A percentile compares a stretch with the other conserved stretches of the same genome.
phyloP scores from a whole-genome alignment of 1,284 basidiomycete species.

The Phylloporus sp. region DNA sequence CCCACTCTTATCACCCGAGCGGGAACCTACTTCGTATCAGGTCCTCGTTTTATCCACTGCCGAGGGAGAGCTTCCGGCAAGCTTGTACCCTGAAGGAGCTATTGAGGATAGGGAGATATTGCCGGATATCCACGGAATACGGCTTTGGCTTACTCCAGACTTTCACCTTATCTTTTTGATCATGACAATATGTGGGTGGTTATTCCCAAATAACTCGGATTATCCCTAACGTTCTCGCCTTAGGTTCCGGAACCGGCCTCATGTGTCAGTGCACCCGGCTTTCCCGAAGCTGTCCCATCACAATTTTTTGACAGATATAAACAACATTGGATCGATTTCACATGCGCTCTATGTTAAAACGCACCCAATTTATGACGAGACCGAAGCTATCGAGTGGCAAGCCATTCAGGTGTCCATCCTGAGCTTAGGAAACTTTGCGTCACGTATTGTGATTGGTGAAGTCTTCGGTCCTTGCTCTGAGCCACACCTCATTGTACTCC shows the following conservation, averaged over 20 bases:
- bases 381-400: slow-evolving; percentile 78
- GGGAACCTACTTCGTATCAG: slow-evolving; percentile 14
- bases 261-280: slow-evolving; percentile 69
- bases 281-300: not conserved
- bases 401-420: slow-evolving; percentile 87
- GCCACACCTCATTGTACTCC: not conserved
- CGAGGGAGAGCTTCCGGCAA: slow-evolving; percentile 14
- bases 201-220: not conserved
- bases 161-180: slow-evolving; percentile 81
- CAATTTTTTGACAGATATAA: slow-evolving; percentile 69
- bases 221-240: slow-evolving; percentile 6
- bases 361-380: slow-evolving; percentile 68
- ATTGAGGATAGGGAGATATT: slow-evolving; percentile 25
- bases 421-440: slow-evolving; percentile 84
- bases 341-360: slow-evolving; percentile 81
- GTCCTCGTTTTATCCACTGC: slow-evolving; percentile 15
- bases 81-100: slow-evolving; percentile 2
- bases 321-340: slow-evolving; percentile 94
- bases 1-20: slow-evolving; percentile 31
- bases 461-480: not conserved
- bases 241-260: slow-evolving; percentile 88
- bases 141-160: slow-evolving; percentile 59
- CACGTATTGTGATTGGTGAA: slow-evolving; percentile 79
- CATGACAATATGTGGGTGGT: slow-evolving; percentile 70
- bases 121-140: slow-evolving; percentile 57